Conservation (phyloP, 2,329 filamentous ascomycete species). For the Fusarium sp. region DNA sequence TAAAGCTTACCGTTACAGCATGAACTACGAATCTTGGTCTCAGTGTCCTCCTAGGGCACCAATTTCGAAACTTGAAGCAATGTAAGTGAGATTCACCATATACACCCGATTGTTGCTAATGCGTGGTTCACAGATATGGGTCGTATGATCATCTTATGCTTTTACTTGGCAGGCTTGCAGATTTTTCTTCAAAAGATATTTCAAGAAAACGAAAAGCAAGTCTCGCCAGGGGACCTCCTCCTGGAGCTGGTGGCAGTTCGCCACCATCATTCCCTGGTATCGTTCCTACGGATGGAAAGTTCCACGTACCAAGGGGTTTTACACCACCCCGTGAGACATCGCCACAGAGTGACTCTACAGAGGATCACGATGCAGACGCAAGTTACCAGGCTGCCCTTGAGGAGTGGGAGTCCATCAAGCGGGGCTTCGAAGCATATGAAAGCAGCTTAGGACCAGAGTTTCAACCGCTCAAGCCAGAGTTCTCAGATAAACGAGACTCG, state of each 20-base stretch:
- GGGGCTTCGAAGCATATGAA: constrained; percentile 75
- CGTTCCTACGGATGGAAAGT: constrained; percentile 61
- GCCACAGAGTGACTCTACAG: constrained; percentile 54
- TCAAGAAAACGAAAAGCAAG: constrained; percentile 77
- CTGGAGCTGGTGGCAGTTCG: constrained; percentile 43
- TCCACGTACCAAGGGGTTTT: constrained; percentile 64
- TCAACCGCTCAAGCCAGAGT: constrained; percentile 76
- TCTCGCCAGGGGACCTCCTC: constrained; percentile 44
- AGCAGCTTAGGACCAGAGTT: constrained; percentile 78
- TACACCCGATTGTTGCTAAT: constrained; percentile 6
- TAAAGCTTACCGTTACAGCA: constrained; percentile 58
- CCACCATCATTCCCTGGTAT: constrained; percentile 64
- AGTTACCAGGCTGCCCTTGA: constrained; percentile 74
- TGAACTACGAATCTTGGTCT: constrained; percentile 84
- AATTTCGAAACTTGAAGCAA: constrained; percentile 78
- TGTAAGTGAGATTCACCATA: constrained; percentile 56
- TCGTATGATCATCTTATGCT: constrained; percentile 89
- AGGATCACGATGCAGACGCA: constrained; percentile 68
- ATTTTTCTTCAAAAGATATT: constrained; percentile 82
- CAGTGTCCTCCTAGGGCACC: constrained; percentile 87
- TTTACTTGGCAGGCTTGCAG: constrained; percentile 79
- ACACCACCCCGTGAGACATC: constrained; percentile 59
- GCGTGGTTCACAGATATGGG: constrained; percentile 71
- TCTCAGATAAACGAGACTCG: constrained; percentile 66
- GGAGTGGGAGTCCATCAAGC: constrained; percentile 82